Evolutionary conservation across 257 asterid species (phyloP), one percentile per base, ranked within the genome.

Genomic region (Primulina huaijiensis): DNA sequence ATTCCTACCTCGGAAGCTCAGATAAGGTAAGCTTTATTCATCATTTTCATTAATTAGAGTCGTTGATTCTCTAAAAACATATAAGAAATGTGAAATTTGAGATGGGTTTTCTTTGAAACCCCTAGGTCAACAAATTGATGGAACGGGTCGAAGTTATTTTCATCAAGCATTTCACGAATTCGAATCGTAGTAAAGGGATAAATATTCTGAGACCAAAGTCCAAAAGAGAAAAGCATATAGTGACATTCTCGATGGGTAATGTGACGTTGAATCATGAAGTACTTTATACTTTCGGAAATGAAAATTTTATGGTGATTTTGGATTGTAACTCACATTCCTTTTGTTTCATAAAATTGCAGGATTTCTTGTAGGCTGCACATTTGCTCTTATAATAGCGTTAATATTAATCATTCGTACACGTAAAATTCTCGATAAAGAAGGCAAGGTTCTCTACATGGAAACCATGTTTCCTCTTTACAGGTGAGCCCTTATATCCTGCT

Each of bases 391-490:
- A 62, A 6, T 86, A 59, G 88, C 88, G 30, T 74, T 86, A 1
- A 25, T 60, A 11, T 70, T 86, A 62, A 69, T 84, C 34, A 59
- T 82, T 20, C 80, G 81, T 1, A 81, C 88, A n/a, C 81, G 76
- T 17, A 29, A 74, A 23, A 59, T 86, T 40, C 71, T 84, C 7
- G 83, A 79, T 60, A 69, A 77, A 37, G 74, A 50, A 14, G 89
- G 83, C 30, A 75, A 84, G 43, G 58, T 19, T 6, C 8, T 78
- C 55, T 86, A 86, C 72, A 84, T 86, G 89, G 83, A 80, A 40
- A 84, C 86, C 55, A 82, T 86, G 86, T 84, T 82, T 64, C 92
- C 89, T 31, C 89, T 86, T 72, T 86, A 84, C 77, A 86, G 87
- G 89, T 86, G 30, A 33, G 60, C 9, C 23, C 35, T 52, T 37